phyloP scores from a whole-genome alignment of 768 basidiomycete genomes.

The Mycena filopes region DNA sequence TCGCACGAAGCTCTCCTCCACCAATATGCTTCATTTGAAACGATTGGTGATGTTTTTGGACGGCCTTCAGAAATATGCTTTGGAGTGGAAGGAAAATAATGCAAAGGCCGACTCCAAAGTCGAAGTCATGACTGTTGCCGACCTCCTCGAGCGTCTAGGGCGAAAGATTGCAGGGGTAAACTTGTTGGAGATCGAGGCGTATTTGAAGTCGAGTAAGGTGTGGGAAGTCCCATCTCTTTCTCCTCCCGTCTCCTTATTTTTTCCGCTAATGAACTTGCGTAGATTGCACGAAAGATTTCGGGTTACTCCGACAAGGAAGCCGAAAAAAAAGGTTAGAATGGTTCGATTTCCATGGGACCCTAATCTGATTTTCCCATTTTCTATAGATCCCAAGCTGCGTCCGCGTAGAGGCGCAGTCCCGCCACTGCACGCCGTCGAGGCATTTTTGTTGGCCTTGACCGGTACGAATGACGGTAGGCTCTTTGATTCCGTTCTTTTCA shows the following conservation, averaged over 20 bases:
- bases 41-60: conserved; percentile 81
- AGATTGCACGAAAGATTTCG: conserved; percentile 86
- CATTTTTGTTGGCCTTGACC: conserved; percentile 81
- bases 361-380: not conserved
- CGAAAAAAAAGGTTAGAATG: conserved; percentile 53
- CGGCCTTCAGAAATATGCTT: conserved; percentile 68
- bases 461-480: conserved; percentile 76
- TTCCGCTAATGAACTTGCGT: not conserved
- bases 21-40: conserved; percentile 82
- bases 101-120: conserved; percentile 27
- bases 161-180: conserved; percentile 80
- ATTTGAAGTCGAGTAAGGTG: conserved; percentile 87
- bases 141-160: conserved; percentile 74
- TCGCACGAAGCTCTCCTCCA: conserved; percentile 75
- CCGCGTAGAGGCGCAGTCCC: conserved; percentile 62
- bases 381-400: conserved; percentile 35
- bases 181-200: conserved; percentile 82
- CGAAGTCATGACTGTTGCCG: conserved; percentile 77
- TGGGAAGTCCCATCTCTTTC: conserved; percentile 19
- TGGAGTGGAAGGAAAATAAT: conserved; percentile 61
- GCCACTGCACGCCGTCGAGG: conserved; percentile 83
- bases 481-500: not conserved
- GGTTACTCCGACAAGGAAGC: conserved; percentile 78
- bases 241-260: too few species aligned
- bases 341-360: not conserved